Base-by-base conservation (phyloP, 2,329 filamentous ascomycete genomes). In the Dichotomopilus funicola region DNA sequence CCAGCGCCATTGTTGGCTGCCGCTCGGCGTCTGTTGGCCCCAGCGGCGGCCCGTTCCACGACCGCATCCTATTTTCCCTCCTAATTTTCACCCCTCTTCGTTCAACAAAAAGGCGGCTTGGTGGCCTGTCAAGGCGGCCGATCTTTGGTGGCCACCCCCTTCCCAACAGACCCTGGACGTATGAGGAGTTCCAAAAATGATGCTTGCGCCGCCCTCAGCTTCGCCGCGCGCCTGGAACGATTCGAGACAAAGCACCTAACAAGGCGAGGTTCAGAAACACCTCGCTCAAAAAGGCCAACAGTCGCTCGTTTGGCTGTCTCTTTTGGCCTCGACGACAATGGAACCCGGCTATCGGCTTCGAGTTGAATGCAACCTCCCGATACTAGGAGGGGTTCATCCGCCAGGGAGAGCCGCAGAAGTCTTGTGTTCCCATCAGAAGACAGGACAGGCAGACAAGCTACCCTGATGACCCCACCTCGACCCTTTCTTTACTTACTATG, bases 61-160 rank as follows among this genome's bases (percentile, higher is more conserved):
- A 34, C 13, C 19, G 19, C 19, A 27, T 27, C 19, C 19, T 27
- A 27, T 27, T 27, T 27, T 27, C 19, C 19, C 19, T 27, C 1
- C 49, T 53, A 43, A 53, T 57, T 34, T 54, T 56, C 44, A 53
- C 43, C 47, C 48, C 53, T 40, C 54, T 56, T 56, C 55, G 40
- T 59, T 53, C 40, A 58, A 61, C 59, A 54, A 57, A 54, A 58
- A 54, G 46, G 35, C 45, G 58, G 44, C 55, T 46, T 44, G 27
- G 45, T 13, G 34, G 40, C 31, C 49, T 54, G 50, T 57, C 49
- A 55, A 42, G 40, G 40, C 40, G 40, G 55, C 49, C 38, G 54
- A 54, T 34, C 19, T 27, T 27, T 27, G 19, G 19, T 27, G 19
- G 19, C 19, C 19, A 27, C 19, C 19, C 19, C 19, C 19, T 12